A percentile compares a stretch with the other conserved stretches of the same genome.
These are phyloP conservation scores for Hypoxylon sp. DNA, from an alignment of 2,329 filamentous ascomycete genomes.

Conservation along the genomic window DNA sequence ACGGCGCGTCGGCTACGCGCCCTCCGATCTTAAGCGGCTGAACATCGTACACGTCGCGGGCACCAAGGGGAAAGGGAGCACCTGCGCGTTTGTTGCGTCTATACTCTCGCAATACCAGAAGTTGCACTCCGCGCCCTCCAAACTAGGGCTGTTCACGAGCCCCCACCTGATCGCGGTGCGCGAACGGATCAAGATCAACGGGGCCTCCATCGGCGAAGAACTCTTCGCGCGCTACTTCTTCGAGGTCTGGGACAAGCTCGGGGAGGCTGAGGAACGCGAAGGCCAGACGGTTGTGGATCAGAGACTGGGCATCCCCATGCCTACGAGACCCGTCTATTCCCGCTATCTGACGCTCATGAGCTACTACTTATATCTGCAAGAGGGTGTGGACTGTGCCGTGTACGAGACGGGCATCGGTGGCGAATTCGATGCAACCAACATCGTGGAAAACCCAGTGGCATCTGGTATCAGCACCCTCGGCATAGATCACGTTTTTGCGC, in stretches of 20 bases:
- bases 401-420: constrained; percentile 77
- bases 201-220: constrained; percentile 65
- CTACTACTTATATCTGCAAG: constrained; percentile 73
- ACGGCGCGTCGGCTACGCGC: constrained; percentile 79
- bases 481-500: constrained; percentile 73
- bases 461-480: constrained; percentile 74
- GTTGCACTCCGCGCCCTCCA: constrained; percentile 52
- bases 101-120: constrained; percentile 67
- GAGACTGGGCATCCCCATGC: constrained; percentile 48
- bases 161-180: constrained; percentile 76
- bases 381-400: constrained; percentile 71
- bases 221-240: constrained; percentile 75
- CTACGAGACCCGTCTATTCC: constrained; percentile 66
- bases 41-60: constrained; percentile 78
- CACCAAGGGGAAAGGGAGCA: constrained; percentile 82
- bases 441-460: constrained; percentile 68
- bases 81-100: constrained; percentile 74
- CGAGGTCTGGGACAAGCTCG: constrained; percentile 72
- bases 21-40: constrained; percentile 66
- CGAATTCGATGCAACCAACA: constrained; percentile 76
- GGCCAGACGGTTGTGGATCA: constrained; percentile 47
- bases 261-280: constrained; percentile 49
- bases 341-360: constrained; percentile 74
- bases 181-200: constrained; percentile 74
- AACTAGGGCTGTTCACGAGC: constrained; percentile 74